A percentile compares a stretch with the other conserved stretches of the same genome.
phyloP scores from a whole-genome alignment of 345 rosid species.

The Sisymbrium irio region DNA sequence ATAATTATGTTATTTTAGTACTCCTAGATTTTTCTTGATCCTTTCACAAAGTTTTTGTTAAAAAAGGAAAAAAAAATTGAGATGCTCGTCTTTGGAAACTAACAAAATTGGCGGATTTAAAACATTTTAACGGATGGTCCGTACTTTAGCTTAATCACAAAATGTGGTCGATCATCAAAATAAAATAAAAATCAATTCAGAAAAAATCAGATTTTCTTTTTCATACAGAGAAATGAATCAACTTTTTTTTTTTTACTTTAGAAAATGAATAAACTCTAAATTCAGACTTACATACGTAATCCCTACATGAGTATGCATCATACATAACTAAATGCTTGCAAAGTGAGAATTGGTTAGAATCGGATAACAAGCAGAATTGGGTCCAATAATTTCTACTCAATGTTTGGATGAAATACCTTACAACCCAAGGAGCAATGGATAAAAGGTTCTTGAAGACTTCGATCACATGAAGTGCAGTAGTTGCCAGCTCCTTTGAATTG shows the following conservation, averaged over 20 bases:
- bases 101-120: not conserved
- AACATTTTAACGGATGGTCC: not conserved
- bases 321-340: not conserved
- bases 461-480: conserved; percentile 88
- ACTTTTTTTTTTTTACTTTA: not conserved
- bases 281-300: not conserved
- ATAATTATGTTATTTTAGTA: not conserved
- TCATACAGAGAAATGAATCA: not conserved
- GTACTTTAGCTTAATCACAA: not conserved
- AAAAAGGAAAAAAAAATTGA: not conserved
- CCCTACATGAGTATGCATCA: not conserved
- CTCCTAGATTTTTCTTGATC: not conserved
- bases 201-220: not conserved
- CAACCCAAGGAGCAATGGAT: conserved; percentile 92
- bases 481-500: conserved; percentile 92
- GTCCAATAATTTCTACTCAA: not conserved
- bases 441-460: conserved; percentile 93
- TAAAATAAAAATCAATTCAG: not conserved
- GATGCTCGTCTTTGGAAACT: not conserved
- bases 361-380: not conserved
- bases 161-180: not conserved
- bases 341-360: not conserved
- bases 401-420: conserved; percentile 53
- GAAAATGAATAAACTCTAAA: not conserved
- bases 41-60: not conserved